phyloP scores from a whole-genome alignment of 106 monocot genomes.

The Dioscorea alata region DNA sequence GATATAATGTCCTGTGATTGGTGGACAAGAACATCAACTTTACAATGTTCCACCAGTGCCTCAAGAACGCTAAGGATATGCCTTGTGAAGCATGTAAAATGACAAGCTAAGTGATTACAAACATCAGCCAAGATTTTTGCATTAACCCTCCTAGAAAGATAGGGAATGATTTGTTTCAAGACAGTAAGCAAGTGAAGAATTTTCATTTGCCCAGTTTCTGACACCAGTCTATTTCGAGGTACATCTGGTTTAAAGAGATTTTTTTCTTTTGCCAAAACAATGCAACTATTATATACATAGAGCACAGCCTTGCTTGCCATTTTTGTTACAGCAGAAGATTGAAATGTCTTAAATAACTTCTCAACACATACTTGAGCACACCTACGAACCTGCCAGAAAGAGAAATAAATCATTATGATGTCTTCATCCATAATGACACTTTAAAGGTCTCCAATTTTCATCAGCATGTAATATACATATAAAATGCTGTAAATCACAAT shows the following conservation, averaged over 20 bases:
- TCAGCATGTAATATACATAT: no score
- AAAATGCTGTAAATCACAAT: no score
- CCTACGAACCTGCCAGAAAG: conserved; percentile 62
- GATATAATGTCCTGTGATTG: conserved; percentile 42
- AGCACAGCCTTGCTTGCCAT: conserved; percentile 46
- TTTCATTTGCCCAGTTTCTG: conserved; percentile 38
- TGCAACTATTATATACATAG: conserved; percentile 36
- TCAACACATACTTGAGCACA: conserved; percentile 64
- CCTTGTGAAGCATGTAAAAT: conserved; percentile 40
- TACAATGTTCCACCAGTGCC: conserved; percentile 34
- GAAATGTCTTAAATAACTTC: conserved; percentile 37
- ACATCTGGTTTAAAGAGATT: conserved; percentile 7
- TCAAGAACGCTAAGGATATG: conserved; percentile 54
- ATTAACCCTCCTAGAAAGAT: conserved; percentile 43
- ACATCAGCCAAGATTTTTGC: conserved; percentile 36
- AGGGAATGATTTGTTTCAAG: conserved; percentile 38
- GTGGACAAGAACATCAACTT: conserved; percentile 29
- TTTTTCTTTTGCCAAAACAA: conserved; percentile 15
- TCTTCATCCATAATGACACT: not conserved
- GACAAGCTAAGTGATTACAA: conserved; percentile 38
- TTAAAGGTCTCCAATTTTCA: not conserved
- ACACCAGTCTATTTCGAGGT: conserved; percentile 8
- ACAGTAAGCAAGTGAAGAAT: conserved; percentile 53
- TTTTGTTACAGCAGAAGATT: conserved; percentile 24
- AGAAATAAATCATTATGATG: no score